These are phyloP conservation scores for Prunus yedoensis DNA, from an alignment of 331 rosid genomes.

Conservation along the genomic window DNA sequence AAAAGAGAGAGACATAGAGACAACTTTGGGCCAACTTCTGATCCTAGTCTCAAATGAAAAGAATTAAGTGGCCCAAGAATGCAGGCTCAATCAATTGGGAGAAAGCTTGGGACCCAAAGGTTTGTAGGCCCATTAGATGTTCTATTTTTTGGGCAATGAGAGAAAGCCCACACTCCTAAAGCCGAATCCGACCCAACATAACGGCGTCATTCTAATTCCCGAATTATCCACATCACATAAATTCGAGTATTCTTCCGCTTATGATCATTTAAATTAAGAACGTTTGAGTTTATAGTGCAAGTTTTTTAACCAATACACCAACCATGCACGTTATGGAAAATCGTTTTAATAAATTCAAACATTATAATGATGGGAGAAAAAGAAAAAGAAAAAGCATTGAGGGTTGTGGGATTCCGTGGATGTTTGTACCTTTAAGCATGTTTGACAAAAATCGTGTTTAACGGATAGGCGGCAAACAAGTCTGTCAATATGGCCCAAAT, in stretches of 20 bases:
- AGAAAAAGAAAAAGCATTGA: neutral
- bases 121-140: neutral
- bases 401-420: neutral
- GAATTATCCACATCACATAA: neutral
- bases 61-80: neutral
- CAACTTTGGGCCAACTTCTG: neutral
- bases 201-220: neutral
- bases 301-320: too few relatives aligned
- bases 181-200: neutral
- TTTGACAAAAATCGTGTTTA: neutral
- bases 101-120: neutral
- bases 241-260: neutral
- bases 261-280: too few relatives aligned
- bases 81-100: neutral
- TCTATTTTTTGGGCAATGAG: too few relatives aligned
- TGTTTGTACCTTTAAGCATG: neutral
- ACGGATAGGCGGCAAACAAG: neutral
- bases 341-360: too few relatives aligned
- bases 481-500: neutral
- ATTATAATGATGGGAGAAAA: neutral
- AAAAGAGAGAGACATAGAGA: neutral
- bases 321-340: too few relatives aligned
- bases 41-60: too few relatives aligned
- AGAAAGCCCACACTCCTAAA: neutral
- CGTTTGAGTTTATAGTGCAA: too few relatives aligned